phyloP scores from a whole-genome alignment of 495 filamentous ascomycete genomes.

The Pseudevernia furfuracea region DNA sequence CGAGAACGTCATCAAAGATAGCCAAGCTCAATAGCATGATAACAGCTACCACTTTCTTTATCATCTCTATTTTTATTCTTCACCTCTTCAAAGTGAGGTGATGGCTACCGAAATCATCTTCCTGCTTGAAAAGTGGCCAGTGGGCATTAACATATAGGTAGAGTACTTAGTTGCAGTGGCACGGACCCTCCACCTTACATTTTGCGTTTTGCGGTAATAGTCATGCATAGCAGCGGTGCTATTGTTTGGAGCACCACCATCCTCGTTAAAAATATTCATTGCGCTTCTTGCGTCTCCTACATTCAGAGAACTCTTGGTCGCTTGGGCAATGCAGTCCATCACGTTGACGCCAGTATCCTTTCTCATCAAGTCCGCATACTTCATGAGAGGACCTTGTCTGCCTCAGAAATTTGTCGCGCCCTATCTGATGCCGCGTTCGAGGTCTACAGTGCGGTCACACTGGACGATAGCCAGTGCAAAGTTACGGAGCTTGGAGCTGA shows the following conservation, averaged over 20 bases:
- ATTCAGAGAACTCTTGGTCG: constrained; percentile 38
- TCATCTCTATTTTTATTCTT: neutral
- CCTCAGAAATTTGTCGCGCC: constrained; percentile 34
- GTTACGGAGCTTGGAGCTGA: constrained; percentile 35
- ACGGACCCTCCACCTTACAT: neutral
- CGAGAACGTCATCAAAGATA: neutral
- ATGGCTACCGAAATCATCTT: neutral
- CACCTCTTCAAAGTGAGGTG: neutral
- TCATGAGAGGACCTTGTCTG: constrained; percentile 30
- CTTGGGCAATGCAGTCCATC: constrained; percentile 29
- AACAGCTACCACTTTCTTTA: too few species aligned
- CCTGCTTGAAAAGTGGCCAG: too few species aligned
- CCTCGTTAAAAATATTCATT: constrained; percentile 46
- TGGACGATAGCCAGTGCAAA: constrained; percentile 28
- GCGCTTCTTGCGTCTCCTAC: constrained; percentile 46
- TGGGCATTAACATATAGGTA: neutral
- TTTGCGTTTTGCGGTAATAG: neutral
- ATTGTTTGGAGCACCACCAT: constrained; percentile 31
- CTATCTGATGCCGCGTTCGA: constrained; percentile 46
- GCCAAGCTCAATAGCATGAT: too few species aligned
- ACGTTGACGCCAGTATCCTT: constrained; percentile 41
- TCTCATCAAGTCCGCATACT: constrained; percentile 39
- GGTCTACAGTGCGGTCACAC: constrained; percentile 41
- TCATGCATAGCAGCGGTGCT: neutral
- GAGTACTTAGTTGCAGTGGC: neutral